Base-by-base conservation (phyloP, 768 basidiomycete species). In the Cyclocybe aegerita region DNA sequence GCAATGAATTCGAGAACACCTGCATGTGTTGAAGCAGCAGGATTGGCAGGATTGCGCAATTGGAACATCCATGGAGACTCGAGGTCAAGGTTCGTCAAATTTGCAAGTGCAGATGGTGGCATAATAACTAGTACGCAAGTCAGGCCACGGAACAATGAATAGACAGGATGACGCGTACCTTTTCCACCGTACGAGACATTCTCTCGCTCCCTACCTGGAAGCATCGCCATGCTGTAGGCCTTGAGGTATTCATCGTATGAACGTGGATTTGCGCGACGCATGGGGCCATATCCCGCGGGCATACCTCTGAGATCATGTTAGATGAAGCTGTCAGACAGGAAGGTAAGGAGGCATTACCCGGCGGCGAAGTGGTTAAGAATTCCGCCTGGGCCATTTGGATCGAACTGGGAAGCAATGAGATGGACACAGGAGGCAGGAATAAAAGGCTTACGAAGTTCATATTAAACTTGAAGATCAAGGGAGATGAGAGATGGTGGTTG, bases 1-100 rank as follows among this genome's bases (percentile, higher is more conserved):
- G 97, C 96, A 57, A 98, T 98, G 70, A 99, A 99, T 65, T 99
- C 97, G 29, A 99, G 81, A 23, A 99, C 97, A 75, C 97, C 97
- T 1, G 90, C 91, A 65, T 99, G 93, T 1, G 97, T 98, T 15
- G 82, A 94, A 47, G 81, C 89, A 32, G 83, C 90, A 45, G 79
- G 77, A 71, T 88, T 95, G 60, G 74, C 72, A 43, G 97, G 96
- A 69, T 98, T 98, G 43, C 91, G 87, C 45, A 99, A 77, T 56
- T 96, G 87, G 67, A 99, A 99, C 77, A 90, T 93, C 95, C 95
- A 97, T 0, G 97, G 97, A 0, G 80, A 78, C 53, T 92, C 88
- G 39, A 99, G 77, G 60, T 99, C 95, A 43, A 98, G 80, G 35
- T 80, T 79, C 0, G 93, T 90, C 8, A 99, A 76, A 57, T 85